Evolutionary conservation across 108 stramenopile species (phyloP).

Genomic region (Nitzschia sp.): DNA sequence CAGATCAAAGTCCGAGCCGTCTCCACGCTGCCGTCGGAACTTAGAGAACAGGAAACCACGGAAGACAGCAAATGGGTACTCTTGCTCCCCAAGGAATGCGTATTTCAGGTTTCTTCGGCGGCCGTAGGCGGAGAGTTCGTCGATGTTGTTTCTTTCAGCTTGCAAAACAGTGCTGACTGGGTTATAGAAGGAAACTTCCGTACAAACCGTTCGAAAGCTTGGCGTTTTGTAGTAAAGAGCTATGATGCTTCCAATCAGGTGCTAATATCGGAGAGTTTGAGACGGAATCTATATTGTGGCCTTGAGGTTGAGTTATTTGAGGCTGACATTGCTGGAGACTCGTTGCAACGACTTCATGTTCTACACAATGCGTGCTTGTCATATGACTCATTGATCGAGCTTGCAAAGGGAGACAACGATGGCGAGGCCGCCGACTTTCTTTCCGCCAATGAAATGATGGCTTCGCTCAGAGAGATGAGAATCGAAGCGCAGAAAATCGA

Average conservation of each 20-base stretch:
- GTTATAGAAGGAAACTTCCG: constrained; percentile 32
- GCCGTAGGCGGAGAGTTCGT: constrained; percentile 64
- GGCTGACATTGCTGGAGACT: constrained; percentile 52
- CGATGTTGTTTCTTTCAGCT: constrained; percentile 34
- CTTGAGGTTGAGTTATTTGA: constrained; percentile 57
- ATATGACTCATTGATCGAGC: constrained; percentile 25
- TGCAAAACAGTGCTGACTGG: constrained; percentile 34
- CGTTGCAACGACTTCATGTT: constrained; percentile 58
- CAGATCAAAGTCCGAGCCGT: constrained; percentile 39
- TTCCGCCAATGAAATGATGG: constrained; percentile 4
- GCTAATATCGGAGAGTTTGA: neutral
- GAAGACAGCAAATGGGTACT: constrained; percentile 13
- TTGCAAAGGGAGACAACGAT: constrained; percentile 5
- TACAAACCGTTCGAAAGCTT: constrained; percentile 58
- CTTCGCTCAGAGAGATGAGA: constrained; percentile 33
- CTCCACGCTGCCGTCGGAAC: constrained; percentile 19
- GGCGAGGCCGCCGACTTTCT: constrained; percentile 9
- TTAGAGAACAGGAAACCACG: neutral
- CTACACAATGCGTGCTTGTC: constrained; percentile 52
- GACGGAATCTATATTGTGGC: too few species aligned
- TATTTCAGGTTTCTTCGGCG: constrained; percentile 50
- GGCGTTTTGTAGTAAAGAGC: constrained; percentile 41
- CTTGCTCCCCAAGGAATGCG: constrained; percentile 41
- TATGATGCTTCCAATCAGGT: neutral
- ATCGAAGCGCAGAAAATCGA: constrained; percentile 37